Percentiles rank a stretch among this genome's conserved stretches.
Evolutionary conservation across 2,329 filamentous ascomycete genomes (phyloP).

Genomic region (Paraconiothyrium sp.): DNA sequence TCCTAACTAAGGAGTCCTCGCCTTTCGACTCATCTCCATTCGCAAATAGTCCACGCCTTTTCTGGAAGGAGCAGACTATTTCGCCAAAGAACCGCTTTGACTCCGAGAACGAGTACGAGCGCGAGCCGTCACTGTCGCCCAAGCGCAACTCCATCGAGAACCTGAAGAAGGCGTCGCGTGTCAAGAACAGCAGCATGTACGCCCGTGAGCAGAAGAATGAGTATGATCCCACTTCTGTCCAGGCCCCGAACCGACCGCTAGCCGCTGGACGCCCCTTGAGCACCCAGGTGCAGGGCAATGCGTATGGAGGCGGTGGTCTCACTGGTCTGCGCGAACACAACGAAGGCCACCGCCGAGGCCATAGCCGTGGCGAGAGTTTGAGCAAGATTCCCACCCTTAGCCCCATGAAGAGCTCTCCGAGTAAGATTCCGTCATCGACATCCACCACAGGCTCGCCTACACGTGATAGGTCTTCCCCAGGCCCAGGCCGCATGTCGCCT

Average conservation of each 20-base stretch:
- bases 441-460: slow-evolving; percentile 28
- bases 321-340: slow-evolving; percentile 53
- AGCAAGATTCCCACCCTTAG: slow-evolving; percentile 67
- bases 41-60: slow-evolving; percentile 79
- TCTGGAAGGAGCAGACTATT: slow-evolving; percentile 82
- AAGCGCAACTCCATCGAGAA: slow-evolving; percentile 93
- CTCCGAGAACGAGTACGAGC: slow-evolving; percentile 72
- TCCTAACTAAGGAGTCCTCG: slow-evolving; percentile 77
- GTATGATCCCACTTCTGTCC: slow-evolving; percentile 84
- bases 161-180: slow-evolving; percentile 90
- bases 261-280: slow-evolving; percentile 68
- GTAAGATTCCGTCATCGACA: slow-evolving; percentile 68
- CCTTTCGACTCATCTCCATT: slow-evolving; percentile 86
- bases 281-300: slow-evolving; percentile 73
- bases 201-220: slow-evolving; percentile 90
- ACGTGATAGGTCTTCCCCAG: slow-evolving; percentile 35
- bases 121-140: slow-evolving; percentile 73
- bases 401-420: slow-evolving; percentile 61
- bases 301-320: slow-evolving; percentile 68
- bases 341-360: slow-evolving; percentile 35
- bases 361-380: slow-evolving; percentile 65
- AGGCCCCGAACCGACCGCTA: slow-evolving; percentile 82
- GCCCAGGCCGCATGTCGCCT: slow-evolving; percentile 70
- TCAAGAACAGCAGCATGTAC: slow-evolving; percentile 98
- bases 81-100: slow-evolving; percentile 69